Percentiles rank a stretch among this genome's conserved stretches.
Evolutionary conservation across 768 basidiomycete species (phyloP).

Genomic region (Hygrophorus pudorinus): DNA sequence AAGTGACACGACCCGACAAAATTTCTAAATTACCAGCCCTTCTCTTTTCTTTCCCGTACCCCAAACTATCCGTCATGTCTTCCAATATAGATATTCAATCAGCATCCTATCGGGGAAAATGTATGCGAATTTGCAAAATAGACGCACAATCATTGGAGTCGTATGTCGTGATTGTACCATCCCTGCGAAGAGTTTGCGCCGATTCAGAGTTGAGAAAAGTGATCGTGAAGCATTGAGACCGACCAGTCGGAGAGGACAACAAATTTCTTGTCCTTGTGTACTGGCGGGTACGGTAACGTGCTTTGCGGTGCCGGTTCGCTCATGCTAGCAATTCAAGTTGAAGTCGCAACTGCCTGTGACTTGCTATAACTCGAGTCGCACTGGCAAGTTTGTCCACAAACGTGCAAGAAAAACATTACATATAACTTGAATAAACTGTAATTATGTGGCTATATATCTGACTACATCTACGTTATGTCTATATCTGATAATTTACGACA

Average conservation of each 20-base stretch:
- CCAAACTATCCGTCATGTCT: constrained; percentile 88
- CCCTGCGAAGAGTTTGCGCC: constrained; percentile 36
- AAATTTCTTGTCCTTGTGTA: constrained; percentile 73
- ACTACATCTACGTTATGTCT: too few species aligned
- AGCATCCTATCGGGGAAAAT: not conserved
- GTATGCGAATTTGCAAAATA: too few species aligned
- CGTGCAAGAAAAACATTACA: too few species aligned
- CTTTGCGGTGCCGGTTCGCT: constrained; percentile 34
- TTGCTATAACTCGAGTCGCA: too few species aligned
- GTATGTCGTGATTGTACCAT: constrained; percentile 86
- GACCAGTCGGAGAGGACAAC: constrained; percentile 89
- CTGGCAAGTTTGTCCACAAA: too few species aligned
- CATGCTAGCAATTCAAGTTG: too few species aligned
- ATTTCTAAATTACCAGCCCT: constrained; percentile 66
- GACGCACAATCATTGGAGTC: constrained; percentile 87
- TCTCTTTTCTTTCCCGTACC: constrained; percentile 70
- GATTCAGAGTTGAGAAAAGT: not conserved
- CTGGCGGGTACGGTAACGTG: constrained; percentile 70
- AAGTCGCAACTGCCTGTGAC: too few species aligned
- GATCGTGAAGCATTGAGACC: constrained; percentile 18
- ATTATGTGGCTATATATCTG: not conserved
- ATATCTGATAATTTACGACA: too few species aligned
- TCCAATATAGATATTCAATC: constrained; percentile 1
- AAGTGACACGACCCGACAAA: constrained; percentile 55
- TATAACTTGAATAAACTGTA: constrained; percentile 9